These are phyloP conservation scores for Rostrohypoxylon terebratum DNA, from an alignment of 495 filamentous ascomycete species.

Conservation along the genomic window DNA sequence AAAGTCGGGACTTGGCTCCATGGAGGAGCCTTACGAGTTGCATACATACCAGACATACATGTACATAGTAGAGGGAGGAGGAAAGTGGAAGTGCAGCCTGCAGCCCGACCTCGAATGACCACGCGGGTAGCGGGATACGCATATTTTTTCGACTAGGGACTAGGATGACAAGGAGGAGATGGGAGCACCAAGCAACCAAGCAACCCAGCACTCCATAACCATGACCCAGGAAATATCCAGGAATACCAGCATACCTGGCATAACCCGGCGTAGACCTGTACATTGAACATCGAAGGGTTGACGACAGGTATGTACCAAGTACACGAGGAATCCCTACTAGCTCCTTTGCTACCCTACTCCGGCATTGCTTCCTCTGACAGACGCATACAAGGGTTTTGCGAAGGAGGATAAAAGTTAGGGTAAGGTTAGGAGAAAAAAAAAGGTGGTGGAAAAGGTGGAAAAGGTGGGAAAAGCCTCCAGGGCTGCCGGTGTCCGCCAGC, in stretches of 20 bases:
- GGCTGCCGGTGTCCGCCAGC: conserved; percentile 39
- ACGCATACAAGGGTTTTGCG: conserved; percentile 20
- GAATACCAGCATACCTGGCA: neutral
- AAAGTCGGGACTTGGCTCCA: conserved; percentile 47
- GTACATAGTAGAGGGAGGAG: conserved; percentile 3
- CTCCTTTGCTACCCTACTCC: conserved; percentile 25
- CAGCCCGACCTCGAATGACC: conserved; percentile 47
- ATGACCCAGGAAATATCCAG: neutral
- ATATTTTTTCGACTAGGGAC: conserved; percentile 13
- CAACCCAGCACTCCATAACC: neutral
- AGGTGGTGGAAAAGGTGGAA: conserved; percentile 1
- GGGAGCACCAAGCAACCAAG: conserved; percentile 21
- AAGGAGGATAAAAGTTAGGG: conserved; percentile 1
- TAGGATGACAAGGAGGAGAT: conserved; percentile 31
- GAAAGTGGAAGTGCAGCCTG: conserved; percentile 38
- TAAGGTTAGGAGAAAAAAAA: neutral
- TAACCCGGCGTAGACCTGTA: neutral
- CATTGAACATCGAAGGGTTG: conserved; percentile 15
- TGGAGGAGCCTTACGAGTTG: conserved; percentile 47
- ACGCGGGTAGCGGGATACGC: conserved; percentile 42
- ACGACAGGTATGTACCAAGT: conserved; percentile 39
- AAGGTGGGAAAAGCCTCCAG: conserved; percentile 15
- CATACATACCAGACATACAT: conserved; percentile 18
- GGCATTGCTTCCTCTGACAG: conserved; percentile 42
- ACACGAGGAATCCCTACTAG: conserved; percentile 38